Percentiles rank a stretch among this genome's conserved stretches.
phyloP scores from a whole-genome alignment of 2,329 filamentous ascomycete genomes.

The Diaporthe aspalathi region DNA sequence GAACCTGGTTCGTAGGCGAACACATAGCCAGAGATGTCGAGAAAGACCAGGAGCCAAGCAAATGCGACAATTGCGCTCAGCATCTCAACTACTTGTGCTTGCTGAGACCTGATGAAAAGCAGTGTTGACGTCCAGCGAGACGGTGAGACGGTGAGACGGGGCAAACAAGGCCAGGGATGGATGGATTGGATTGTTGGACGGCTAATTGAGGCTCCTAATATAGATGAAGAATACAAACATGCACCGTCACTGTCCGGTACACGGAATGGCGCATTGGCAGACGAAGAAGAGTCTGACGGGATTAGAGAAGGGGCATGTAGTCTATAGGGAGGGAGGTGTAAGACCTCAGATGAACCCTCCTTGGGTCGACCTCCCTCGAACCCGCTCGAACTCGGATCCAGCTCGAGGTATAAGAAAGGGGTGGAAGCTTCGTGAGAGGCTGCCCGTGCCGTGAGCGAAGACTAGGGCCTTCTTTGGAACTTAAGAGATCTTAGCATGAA shows the following conservation, averaged over 20 bases:
- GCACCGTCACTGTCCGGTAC: neutral
- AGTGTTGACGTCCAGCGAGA: neutral
- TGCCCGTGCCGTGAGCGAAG: neutral
- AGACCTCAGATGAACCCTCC: slow-evolving; percentile 24
- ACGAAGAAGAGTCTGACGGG: neutral
- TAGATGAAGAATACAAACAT: neutral
- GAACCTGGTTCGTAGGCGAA: slow-evolving; percentile 12
- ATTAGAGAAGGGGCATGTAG: neutral
- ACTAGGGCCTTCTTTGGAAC: neutral
- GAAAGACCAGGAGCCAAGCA: neutral
- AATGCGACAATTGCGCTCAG: neutral
- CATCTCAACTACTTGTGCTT: neutral
- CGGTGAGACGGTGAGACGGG: slow-evolving; percentile 3
- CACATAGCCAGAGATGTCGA: neutral
- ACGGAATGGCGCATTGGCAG: neutral
- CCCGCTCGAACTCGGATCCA: neutral
- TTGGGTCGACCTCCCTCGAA: neutral
- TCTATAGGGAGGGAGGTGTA: neutral
- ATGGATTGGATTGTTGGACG: neutral
- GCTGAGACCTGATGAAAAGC: neutral
- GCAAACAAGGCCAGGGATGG: neutral
- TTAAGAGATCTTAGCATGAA: slow-evolving; percentile 21
- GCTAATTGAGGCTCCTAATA: neutral
- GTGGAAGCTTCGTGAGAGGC: neutral
- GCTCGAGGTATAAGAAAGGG: neutral